Conservation (phyloP, 139 green algal genomes). For the Pycnococcus provasolii region DNA sequence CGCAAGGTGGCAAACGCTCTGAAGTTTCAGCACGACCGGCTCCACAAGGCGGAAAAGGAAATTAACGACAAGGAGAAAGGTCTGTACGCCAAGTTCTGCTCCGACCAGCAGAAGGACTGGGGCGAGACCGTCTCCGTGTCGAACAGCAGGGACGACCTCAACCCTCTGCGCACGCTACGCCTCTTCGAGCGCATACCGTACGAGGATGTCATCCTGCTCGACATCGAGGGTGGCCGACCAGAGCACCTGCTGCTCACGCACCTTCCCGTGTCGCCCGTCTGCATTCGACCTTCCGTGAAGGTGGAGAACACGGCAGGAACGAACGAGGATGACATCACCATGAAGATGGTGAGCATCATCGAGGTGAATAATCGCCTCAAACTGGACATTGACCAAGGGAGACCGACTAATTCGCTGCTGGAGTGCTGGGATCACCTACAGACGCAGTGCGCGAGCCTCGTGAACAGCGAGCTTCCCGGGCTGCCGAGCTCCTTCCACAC, state of each 20-base stretch:
- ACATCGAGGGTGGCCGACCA: constrained; percentile 47
- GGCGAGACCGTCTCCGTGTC: too few species aligned
- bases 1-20: constrained; percentile 30
- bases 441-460: constrained; percentile 67
- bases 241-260: constrained; percentile 76
- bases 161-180: constrained; percentile 63
- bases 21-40: constrained; percentile 72
- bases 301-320: constrained; percentile 74
- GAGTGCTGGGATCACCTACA: constrained; percentile 97
- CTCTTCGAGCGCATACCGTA: constrained; percentile 71
- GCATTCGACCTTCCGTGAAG: constrained; percentile 90
- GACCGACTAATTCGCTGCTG: constrained; percentile 65
- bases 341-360: constrained; percentile 86
- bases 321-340: constrained; percentile 98
- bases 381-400: constrained; percentile 62
- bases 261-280: constrained; percentile 85
- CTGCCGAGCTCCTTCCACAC: constrained; percentile 37
- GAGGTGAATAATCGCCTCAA: constrained; percentile 72
- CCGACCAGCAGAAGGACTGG: too few species aligned
- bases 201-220: constrained; percentile 49
- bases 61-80: too few species aligned
- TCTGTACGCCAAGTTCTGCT: too few species aligned
- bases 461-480: constrained; percentile 90
- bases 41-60: too few species aligned
- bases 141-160: constrained; percentile 67